Conservation (phyloP, 495 filamentous ascomycete species). For the Pseudomonodictys pantanalensis region DNA sequence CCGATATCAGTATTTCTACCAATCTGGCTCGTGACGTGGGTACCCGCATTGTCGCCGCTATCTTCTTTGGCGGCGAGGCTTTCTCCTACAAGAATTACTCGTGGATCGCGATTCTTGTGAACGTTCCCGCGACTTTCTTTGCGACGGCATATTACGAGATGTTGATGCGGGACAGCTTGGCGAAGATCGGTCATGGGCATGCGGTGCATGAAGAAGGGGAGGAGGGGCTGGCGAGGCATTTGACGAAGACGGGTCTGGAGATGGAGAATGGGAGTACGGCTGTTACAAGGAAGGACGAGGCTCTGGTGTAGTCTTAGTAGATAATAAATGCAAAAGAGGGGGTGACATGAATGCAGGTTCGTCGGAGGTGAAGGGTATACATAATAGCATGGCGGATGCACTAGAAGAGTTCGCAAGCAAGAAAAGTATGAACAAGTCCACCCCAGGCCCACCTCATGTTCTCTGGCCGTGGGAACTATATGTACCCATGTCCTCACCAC, state of each 20-base stretch:
- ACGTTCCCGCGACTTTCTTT: slow-evolving; percentile 53
- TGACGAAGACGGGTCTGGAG: slow-evolving; percentile 35
- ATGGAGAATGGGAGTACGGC: slow-evolving; percentile 9
- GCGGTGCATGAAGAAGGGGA: slow-evolving; percentile 51
- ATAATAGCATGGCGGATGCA: too few relatives aligned
- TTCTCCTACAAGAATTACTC: slow-evolving; percentile 48
- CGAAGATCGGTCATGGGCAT: slow-evolving; percentile 47
- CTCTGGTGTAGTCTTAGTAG: too few relatives aligned
- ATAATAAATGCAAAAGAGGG: too few relatives aligned
- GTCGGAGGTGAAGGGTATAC: too few relatives aligned
- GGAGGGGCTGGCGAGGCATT: slow-evolving; percentile 49
- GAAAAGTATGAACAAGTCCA: too few relatives aligned
- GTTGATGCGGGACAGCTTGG: slow-evolving; percentile 51
- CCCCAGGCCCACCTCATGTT: too few relatives aligned
- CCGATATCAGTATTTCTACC: slow-evolving; percentile 49
- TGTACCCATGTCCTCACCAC: too few relatives aligned
- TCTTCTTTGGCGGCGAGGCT: slow-evolving; percentile 52
- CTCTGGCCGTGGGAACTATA: too few relatives aligned
- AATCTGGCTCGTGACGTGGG: slow-evolving; percentile 55
- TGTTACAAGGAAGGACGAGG: too few relatives aligned
- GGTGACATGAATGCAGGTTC: too few relatives aligned
- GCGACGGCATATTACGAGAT: slow-evolving; percentile 53
- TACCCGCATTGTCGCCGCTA: slow-evolving; percentile 53
- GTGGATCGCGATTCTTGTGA: slow-evolving; percentile 52
- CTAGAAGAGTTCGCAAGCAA: too few relatives aligned